Percentiles rank a stretch among this genome's conserved stretches.
Conservation (phyloP, 176 grass and related monocot species). For the Bothriochloa decipiens region DNA sequence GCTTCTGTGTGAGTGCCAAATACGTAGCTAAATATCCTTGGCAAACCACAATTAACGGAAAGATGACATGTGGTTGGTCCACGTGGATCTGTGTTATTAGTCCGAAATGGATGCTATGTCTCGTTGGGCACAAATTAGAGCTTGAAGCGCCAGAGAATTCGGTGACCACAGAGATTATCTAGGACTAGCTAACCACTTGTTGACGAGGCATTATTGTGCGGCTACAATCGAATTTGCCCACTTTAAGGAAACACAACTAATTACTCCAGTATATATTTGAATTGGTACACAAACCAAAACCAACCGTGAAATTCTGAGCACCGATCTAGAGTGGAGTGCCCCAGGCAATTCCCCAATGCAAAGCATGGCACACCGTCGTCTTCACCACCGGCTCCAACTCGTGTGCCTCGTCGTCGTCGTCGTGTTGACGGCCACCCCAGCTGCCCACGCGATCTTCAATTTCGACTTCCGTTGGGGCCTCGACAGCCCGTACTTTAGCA, state of each 20-base stretch:
- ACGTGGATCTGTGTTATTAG: not conserved
- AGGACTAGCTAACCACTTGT: not conserved
- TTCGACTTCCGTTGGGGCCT: conserved; percentile 18
- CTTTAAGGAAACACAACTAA: not conserved
- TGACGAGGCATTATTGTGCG: not conserved
- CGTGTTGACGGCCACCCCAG: not conserved
- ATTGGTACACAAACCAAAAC: not conserved
- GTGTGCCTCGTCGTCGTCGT: not conserved
- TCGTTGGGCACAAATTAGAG: not conserved
- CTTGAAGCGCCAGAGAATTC: not conserved
- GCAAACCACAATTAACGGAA: not conserved
- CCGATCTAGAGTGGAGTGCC: not conserved
- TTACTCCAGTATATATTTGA: not conserved
- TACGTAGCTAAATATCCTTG: no score
- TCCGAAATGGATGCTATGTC: not conserved
- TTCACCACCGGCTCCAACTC: not conserved
- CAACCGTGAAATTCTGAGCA: not conserved
- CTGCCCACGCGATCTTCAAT: not conserved
- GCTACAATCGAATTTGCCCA: not conserved
- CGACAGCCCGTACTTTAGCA: conserved; percentile 25
- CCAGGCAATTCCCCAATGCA: not conserved
- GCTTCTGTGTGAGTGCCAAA: no score
- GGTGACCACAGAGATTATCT: conserved; percentile 13
- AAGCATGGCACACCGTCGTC: conserved; percentile 23
- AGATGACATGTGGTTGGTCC: not conserved